Base-by-base conservation (phyloP, 495 filamentous ascomycete species). In the Penicillium silybi region DNA sequence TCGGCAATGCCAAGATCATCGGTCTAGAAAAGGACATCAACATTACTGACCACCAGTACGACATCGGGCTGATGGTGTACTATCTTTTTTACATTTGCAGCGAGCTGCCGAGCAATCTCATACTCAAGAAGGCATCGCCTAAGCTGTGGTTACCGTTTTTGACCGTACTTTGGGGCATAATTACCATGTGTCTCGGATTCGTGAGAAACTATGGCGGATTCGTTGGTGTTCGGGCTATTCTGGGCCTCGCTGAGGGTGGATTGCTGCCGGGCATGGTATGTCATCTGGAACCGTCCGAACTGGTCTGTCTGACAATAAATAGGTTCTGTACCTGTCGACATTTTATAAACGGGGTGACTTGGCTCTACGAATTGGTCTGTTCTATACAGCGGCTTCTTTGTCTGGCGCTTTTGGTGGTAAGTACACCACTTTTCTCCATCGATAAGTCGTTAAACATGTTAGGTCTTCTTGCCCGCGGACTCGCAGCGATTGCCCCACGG, bases 271-370 rank as follows among this genome's bases (percentile, higher is more conserved):
- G 85, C 19, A 83, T 87, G 54, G 83, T 87, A 56, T 22, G 71
- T 59, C 32, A 0, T 11, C 0, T 10, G 1, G 26, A 25, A 5
- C 2, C 0, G 6, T 4, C 15, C 20, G n/a, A 11, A 25, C 18
- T 35, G 15, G 4, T 34, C 43, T 23, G 34, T 40, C 41, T 22
- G 16, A 48, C n/a, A 7, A 25, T 39, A n/a, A 6, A 18, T 25
- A 76, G 73, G 67, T 79, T 0, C 83, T 90, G 46, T 86, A 90
- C 53, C 72, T 90, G 17, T 89, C 87, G 1, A 83, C 81, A 58
- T 92, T 89, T 80, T 91, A 90, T 53, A 70, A 74, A 57, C 67
- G 83, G 13, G 79, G 81, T 46, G 85, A 89, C 60, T 74, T 83
- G 42, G 87, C 89, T 48, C 73, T 79, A 40, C 80, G 88, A n/a